Base-by-base conservation (phyloP, 1,139 yeast genomes). In the Pneumocystis jirovecii region DNA sequence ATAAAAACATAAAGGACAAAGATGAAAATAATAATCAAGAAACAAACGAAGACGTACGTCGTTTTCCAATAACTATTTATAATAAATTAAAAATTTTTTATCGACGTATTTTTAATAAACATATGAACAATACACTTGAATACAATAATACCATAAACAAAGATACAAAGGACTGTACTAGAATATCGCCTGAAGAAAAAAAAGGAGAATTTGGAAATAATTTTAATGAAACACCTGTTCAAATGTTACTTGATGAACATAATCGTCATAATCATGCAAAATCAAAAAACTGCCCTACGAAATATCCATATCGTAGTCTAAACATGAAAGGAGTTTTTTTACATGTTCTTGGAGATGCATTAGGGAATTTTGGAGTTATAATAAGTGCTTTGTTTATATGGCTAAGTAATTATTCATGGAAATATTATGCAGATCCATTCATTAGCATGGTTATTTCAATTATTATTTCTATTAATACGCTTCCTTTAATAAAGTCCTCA, bases 291-390 rank as follows among this genome's bases (percentile, higher is more conserved):
- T 34, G 44, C 45, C 59, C 64, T 35, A 35, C 69, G 2, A 74
- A 73, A 65, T 82, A 80, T 68, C 71, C 75, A 31, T 78, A 77
- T 66, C 73, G 66, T 25, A 69, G 69, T 57, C 69, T 57, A 65
- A 93, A 93, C 76, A 93, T 93, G 97, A 95, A 89, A 72, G 97
- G 98, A 68, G 97, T 93, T 4, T 93, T 89, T 73, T 79, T 93
- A 71, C 98, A 93, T 74, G 98, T 93, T 6, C 70, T 93, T 71
- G 98, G 98, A 61, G 98, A 93, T 75, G 97, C 97, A 0, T 79
- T 93, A 68, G 98, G 98, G 69, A 93, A 93, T 73, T 78, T 93
- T 66, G 98, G 98, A 70, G 98, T 93, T 65, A 93, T 93, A 68
- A 75, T 82, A 17, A 86, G 97, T 1, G 98, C 97, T 0, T 70